phyloP scores from a whole-genome alignment of 371 early-diverging fungal genomes.

The Rhizomucor miehei region DNA sequence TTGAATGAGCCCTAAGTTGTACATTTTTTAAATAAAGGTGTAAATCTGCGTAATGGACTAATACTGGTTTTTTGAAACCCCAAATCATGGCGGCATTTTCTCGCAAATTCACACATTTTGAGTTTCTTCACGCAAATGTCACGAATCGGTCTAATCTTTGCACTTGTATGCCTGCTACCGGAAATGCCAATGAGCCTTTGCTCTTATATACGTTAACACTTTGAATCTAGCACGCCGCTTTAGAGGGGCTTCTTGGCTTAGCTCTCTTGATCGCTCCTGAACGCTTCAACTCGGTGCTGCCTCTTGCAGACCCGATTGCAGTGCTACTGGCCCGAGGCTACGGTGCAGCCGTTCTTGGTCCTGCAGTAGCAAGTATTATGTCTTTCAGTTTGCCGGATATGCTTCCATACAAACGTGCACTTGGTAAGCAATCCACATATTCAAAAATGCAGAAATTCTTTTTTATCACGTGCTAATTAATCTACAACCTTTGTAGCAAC shows the following conservation, averaged over 20 bases:
- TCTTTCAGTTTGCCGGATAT: constrained; percentile 36
- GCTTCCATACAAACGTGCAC: constrained; percentile 44
- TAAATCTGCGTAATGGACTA: neutral
- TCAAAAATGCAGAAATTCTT: neutral
- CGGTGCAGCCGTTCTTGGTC: constrained; percentile 28
- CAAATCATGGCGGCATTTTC: neutral
- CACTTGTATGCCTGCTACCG: neutral
- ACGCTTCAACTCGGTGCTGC: constrained; percentile 7
- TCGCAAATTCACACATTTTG: neutral
- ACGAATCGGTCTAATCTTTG: constrained; percentile 7
- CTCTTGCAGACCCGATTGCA: constrained; percentile 12
- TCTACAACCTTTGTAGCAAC: constrained; percentile 11
- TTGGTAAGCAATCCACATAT: constrained; percentile 24
- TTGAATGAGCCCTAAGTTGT: constrained; percentile 2
- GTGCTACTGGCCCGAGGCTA: constrained; percentile 24
- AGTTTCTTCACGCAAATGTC: constrained; percentile 8
- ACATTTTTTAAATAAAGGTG: neutral
- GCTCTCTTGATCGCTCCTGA: constrained; percentile 25
- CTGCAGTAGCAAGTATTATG: constrained; percentile 26
- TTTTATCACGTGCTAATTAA: neutral
- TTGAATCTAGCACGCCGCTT: constrained; percentile 26
- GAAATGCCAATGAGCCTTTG: neutral
- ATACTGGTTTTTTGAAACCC: neutral
- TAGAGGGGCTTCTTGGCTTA: constrained; percentile 22
- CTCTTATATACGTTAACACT: no score